Conservation (phyloP, 2,329 filamentous ascomycete genomes). For the Cytospora paraplurivora region DNA sequence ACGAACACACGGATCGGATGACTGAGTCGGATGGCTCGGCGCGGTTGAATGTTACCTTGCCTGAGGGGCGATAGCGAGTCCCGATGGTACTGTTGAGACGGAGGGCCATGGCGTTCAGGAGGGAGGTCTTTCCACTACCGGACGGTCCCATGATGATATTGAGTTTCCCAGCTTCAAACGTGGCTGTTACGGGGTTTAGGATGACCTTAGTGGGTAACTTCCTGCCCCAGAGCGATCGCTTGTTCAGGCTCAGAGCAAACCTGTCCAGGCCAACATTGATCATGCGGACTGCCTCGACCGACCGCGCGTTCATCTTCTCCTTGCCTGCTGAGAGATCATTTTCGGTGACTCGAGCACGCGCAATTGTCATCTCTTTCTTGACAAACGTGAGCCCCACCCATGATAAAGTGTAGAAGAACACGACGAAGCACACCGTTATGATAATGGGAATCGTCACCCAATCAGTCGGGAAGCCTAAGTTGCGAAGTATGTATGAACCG, state of each 20-base stretch:
- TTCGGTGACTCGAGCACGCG: slow-evolving; percentile 60
- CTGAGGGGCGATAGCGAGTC: slow-evolving; percentile 63
- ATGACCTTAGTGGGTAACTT: slow-evolving; percentile 60
- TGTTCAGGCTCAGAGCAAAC: slow-evolving; percentile 67
- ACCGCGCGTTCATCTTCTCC: slow-evolving; percentile 63
- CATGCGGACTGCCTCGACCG: slow-evolving; percentile 55
- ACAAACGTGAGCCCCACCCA: slow-evolving; percentile 64
- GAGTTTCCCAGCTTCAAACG: slow-evolving; percentile 67
- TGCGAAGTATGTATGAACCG: slow-evolving; percentile 68
- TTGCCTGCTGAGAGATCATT: slow-evolving; percentile 69
- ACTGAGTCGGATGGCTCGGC: slow-evolving; percentile 68
- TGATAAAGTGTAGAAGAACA: slow-evolving; percentile 64
- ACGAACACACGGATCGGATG: slow-evolving; percentile 71
- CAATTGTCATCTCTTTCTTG: slow-evolving; percentile 70
- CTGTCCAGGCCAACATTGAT: slow-evolving; percentile 67
- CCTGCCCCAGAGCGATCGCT: slow-evolving; percentile 55
- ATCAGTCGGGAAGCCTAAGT: slow-evolving; percentile 65
- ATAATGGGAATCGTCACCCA: slow-evolving; percentile 71
- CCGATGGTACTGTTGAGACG: slow-evolving; percentile 63
- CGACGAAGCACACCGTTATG: slow-evolving; percentile 60
- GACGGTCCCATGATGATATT: slow-evolving; percentile 83
- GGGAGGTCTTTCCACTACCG: slow-evolving; percentile 74
- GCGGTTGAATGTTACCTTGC: slow-evolving; percentile 70
- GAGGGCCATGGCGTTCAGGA: slow-evolving; percentile 72
- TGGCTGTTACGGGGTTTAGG: slow-evolving; percentile 65